Evolutionary conservation across 306 rosid genomes (phyloP).

Genomic region (Gillenia trifoliata): DNA sequence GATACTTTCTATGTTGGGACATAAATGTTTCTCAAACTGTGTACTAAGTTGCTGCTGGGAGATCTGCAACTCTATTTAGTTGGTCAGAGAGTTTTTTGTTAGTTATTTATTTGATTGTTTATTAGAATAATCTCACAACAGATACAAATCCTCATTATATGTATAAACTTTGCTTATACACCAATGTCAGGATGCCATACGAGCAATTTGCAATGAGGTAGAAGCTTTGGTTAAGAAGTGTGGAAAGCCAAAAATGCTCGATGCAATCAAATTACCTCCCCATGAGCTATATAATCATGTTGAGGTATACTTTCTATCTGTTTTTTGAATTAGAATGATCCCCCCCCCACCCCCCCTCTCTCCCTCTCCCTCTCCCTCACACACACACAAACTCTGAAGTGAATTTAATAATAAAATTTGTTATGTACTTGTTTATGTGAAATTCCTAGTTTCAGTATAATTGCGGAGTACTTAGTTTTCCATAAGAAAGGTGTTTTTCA

Average conservation of each 20-base stretch:
- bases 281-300: conserved; percentile 73
- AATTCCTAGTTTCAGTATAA: neutral
- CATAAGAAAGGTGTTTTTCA: neutral
- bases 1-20: neutral
- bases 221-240: conserved; percentile 78
- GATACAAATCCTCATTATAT: neutral
- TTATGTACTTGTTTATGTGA: neutral
- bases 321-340: neutral
- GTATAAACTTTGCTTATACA: conserved; percentile 28
- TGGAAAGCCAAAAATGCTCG: conserved; percentile 93
- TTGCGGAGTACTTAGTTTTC: neutral
- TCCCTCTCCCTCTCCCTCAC: neutral
- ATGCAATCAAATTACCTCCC: conserved; percentile 91
- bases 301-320: conserved; percentile 54
- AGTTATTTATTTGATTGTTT: conserved; percentile 18
- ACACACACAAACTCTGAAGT: neutral
- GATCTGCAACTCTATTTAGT: conserved; percentile 6
- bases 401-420: neutral
- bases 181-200: conserved; percentile 73
- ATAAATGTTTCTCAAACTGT: neutral
- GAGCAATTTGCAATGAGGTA: conserved; percentile 78
- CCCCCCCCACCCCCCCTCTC: neutral
- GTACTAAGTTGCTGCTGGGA: neutral
- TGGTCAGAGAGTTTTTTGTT: neutral
- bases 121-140: neutral